Percentiles rank a stretch among this genome's conserved stretches.
Conservation (phyloP, 805 yeast species). For the Starmera pachycereana region DNA sequence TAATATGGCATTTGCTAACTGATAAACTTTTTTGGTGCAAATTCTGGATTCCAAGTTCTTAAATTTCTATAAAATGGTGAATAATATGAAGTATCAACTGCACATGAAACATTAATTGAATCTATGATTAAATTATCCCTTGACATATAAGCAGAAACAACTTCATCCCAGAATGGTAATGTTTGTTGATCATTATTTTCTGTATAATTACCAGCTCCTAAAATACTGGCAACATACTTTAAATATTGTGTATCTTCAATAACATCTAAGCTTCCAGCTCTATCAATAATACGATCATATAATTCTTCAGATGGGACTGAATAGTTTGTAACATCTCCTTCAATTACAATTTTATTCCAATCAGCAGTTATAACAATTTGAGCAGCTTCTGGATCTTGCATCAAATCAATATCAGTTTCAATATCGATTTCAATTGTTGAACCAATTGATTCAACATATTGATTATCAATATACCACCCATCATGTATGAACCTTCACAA, state of each 20-base stretch:
- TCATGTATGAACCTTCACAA: slow-evolving; percentile 28
- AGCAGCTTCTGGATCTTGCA: slow-evolving; percentile 36
- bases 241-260: slow-evolving; percentile 22
- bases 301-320: slow-evolving; percentile 28
- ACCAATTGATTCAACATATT: slow-evolving; percentile 26
- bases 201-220: slow-evolving; percentile 27
- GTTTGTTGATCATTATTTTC: slow-evolving; percentile 22
- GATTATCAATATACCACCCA: slow-evolving; percentile 37
- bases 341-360: slow-evolving; percentile 29
- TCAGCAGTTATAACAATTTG: slow-evolving; percentile 31
- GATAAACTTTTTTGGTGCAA: slow-evolving; percentile 23
- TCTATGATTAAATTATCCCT: slow-evolving; percentile 25
- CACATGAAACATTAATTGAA: slow-evolving; percentile 22
- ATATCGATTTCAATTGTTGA: slow-evolving; percentile 24
- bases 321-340: slow-evolving; percentile 32
- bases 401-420: slow-evolving; percentile 32
- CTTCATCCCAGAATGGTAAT: slow-evolving; percentile 36
- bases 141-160: slow-evolving; percentile 27
- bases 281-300: slow-evolving; percentile 24
- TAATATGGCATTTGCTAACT: slow-evolving; percentile 27
- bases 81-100: slow-evolving; percentile 29
- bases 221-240: slow-evolving; percentile 18
- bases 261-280: slow-evolving; percentile 23
- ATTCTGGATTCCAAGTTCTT: slow-evolving; percentile 27
- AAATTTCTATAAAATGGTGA: slow-evolving; percentile 33